These are phyloP conservation scores for Crithidia bombi DNA, from an alignment of 208 protist genomes.

Conservation along the genomic window DNA sequence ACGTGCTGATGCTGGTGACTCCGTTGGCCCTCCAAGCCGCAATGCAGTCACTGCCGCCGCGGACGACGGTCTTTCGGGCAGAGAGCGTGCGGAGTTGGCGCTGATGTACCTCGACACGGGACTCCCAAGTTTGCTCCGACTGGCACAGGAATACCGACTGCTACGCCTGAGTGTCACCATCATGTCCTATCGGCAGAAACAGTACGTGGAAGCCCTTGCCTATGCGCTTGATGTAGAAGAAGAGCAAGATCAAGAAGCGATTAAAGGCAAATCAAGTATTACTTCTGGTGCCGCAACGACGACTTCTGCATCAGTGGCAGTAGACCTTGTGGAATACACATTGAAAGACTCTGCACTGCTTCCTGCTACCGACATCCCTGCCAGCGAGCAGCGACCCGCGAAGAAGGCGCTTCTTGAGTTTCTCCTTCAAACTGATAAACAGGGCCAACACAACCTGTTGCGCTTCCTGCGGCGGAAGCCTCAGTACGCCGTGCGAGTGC, in stretches of 20 bases:
- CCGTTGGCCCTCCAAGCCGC: no score
- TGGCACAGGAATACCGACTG: constrained; percentile 53
- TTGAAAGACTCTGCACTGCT: constrained; percentile 44
- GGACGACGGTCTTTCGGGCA: background rate
- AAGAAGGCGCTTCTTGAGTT: constrained; percentile 49
- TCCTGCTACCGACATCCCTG: constrained; percentile 32
- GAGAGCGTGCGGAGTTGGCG: constrained; percentile 48
- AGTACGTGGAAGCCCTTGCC: constrained; percentile 66
- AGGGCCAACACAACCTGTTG: constrained; percentile 27
- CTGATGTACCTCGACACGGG: constrained; percentile 62
- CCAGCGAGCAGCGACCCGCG: constrained; percentile 25
- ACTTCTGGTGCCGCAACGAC: background rate
- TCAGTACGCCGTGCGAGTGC: constrained; percentile 33
- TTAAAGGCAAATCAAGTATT: background rate
- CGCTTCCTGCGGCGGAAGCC: constrained; percentile 45
- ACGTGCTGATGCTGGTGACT: no score
- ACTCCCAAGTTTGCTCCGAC: constrained; percentile 45
- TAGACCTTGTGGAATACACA: constrained; percentile 44
- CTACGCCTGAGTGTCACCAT: constrained; percentile 48
- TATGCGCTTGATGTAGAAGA: constrained; percentile 37
- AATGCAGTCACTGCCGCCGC: no score
- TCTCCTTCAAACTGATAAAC: constrained; percentile 20
- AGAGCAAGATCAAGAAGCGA: background rate
- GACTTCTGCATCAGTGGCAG: constrained; percentile 21
- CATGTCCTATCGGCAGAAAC: constrained; percentile 49